Evolutionary conservation across 163 green algal species (phyloP), one percentile per base, ranked within the genome.

Genomic region (Scenedesmus sp.): DNA sequence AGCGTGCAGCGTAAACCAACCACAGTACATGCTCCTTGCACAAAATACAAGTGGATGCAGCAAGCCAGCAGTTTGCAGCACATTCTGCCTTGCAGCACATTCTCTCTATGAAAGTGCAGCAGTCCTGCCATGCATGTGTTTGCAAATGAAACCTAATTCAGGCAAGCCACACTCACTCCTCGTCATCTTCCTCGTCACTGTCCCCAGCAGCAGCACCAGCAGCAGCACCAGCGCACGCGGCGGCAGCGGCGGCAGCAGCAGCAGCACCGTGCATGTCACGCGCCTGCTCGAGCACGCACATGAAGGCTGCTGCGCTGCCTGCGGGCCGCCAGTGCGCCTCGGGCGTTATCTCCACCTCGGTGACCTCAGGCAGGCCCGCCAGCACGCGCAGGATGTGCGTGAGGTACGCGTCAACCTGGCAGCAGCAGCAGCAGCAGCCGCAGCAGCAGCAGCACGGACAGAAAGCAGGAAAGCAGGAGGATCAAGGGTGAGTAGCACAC

Each of bases 311-410:
- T 12, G 15, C 54, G 73, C 26, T 81, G 70, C 94, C 95, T 4
- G 92, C 91, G 0, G 95, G 94, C 20, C 96, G 93, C 96, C 96
- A 98, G 64, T 77, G 52, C 4, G 92, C 96, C 57, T 97, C 92
- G 4, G 88, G 88, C 15, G 84, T 86, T 52, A 98, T 92, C 94
- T 98, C 95, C 10, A 98, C 92, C 92, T 98, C 96, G 16, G 66
- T 93, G 0, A 97, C 92, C 10, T 95, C 91, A n/a, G 96, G 94
- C 62, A 86, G 18, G 4, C 92, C 52, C 16, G 87, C 34, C 13
- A 98, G 92, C 73, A 67, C 90, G 3, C 55, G 0, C 15, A 98
- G 83, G 52, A 98, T 86, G 54, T 81, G 79, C 54, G 94, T 86
- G 76, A 96, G 94, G 92, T 95, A 99, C 1, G 89, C 82, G 91